Conservation (phyloP, 768 basidiomycete species). For the Calocera cornea region DNA sequence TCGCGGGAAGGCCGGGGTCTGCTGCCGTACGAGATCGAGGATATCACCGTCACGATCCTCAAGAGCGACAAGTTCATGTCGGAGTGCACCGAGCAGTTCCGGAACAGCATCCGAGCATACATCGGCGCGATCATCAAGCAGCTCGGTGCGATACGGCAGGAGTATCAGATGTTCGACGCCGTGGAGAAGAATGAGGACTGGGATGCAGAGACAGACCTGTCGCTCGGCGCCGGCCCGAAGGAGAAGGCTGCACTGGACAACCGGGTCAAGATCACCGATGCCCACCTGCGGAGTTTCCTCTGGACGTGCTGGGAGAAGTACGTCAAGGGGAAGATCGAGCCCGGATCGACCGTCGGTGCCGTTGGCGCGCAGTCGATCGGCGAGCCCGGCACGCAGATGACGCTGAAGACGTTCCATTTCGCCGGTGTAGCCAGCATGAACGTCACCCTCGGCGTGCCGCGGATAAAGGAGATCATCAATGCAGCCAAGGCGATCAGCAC, state of each 20-base stretch:
- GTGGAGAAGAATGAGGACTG: constrained; percentile 58
- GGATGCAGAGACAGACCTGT: constrained; percentile 64
- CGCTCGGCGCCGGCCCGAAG: constrained; percentile 60
- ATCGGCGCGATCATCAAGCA: constrained; percentile 53
- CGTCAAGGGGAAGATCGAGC: constrained; percentile 91
- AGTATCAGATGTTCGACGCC: constrained; percentile 74
- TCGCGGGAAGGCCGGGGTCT: constrained; percentile 48
- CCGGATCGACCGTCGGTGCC: constrained; percentile 94
- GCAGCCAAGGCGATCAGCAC: constrained; percentile 96
- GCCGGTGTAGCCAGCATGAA: constrained; percentile 99
- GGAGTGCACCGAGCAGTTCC: constrained; percentile 59
- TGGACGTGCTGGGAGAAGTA: constrained; percentile 85
- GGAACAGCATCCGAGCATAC: constrained; percentile 56
- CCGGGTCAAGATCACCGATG: constrained; percentile 72
- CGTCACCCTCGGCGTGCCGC: constrained; percentile 97
- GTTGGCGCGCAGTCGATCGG: constrained; percentile 98
- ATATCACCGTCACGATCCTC: constrained; percentile 54
- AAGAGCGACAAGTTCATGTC: constrained; percentile 42
- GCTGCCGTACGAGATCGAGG: constrained; percentile 74
- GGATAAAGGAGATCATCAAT: constrained; percentile 99
- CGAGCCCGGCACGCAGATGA: constrained; percentile 99
- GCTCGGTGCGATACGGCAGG: constrained; percentile 52
- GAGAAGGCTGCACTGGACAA: constrained; percentile 75
- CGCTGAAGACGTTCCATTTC: constrained; percentile 98
- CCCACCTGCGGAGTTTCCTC: constrained; percentile 66